phyloP scores from a whole-genome alignment of 2,329 filamentous ascomycete genomes.

The Biscogniauxia marginata region DNA sequence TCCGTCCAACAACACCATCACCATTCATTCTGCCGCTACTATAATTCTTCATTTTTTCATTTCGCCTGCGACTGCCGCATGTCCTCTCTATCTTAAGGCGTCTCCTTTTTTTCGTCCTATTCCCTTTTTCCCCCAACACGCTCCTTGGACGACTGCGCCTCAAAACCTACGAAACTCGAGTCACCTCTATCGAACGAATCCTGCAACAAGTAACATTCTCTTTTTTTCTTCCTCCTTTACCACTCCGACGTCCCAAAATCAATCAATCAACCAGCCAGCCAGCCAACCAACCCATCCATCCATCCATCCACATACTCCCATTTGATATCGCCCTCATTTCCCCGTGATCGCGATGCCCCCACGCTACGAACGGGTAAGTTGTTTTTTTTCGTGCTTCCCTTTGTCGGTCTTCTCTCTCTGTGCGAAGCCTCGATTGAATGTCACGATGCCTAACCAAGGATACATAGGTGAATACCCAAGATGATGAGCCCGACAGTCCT shows the following conservation, averaged over 20 bases:
- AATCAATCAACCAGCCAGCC: neutral
- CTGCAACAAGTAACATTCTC: neutral
- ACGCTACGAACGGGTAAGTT: slow-evolving; percentile 58
- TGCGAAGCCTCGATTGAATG: neutral
- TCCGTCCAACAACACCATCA: slow-evolving; percentile 2
- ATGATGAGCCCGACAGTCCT: slow-evolving; percentile 47
- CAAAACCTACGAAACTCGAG: neutral
- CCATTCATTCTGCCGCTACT: neutral
- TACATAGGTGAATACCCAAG: slow-evolving; percentile 55
- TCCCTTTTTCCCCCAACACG: slow-evolving; percentile 1
- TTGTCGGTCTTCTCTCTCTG: neutral
- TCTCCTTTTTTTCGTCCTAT: slow-evolving; percentile 15
- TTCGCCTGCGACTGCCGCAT: slow-evolving; percentile 9
- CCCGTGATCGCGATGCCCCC: slow-evolving; percentile 45
- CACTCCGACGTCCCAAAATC: slow-evolving; percentile 4
- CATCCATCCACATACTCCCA: neutral
- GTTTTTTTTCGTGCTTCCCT: neutral
- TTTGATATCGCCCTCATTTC: neutral
- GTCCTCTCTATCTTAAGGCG: slow-evolving; percentile 6
- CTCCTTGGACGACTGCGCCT: slow-evolving; percentile 17
- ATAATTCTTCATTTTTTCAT: slow-evolving; percentile 6
- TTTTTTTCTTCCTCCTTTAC: slow-evolving; percentile 16
- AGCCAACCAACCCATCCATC: neutral
- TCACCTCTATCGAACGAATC: neutral
- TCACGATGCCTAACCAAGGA: neutral